Base-by-base conservation (phyloP, 495 filamentous ascomycete species). In the Neurospora tetraspora region DNA sequence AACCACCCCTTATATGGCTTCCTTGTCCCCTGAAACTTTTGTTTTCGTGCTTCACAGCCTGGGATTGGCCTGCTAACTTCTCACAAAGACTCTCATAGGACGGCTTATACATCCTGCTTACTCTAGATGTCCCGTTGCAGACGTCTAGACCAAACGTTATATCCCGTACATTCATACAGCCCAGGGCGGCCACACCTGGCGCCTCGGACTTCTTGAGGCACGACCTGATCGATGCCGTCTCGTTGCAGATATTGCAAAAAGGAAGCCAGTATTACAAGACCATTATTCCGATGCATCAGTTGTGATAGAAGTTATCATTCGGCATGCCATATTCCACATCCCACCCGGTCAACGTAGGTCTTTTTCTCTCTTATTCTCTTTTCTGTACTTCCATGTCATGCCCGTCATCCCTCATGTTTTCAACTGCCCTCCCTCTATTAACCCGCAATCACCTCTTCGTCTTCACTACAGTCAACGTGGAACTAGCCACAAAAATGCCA, bases 291-390 rank as follows among this genome's bases (percentile, higher is more conserved):
- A 72, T 76, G 74, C 42, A 59, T 40, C 31, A 31, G 11, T 11
- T 76, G 74, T 59, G 31, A 6, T 14, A 70, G 39, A 38, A 37
- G 27, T 40, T 76, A 74, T 69, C 74, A 76, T 69, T 36, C 73
- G 5, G 47, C 68, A 70, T 76, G 74, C 40, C 74, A 76, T 59
- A 70, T 16, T 70, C 74, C 74, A 20, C 53, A 70, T n/a, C 74
- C 74, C 39, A 69, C 34, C 68, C 36, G 47, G 23, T 39, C 43
- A 20, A 40, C 34, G 65, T 43, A 73, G 31, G 36, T 70, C 1
- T 23, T 23, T 45, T 53, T 39, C 36, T 43, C 18, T 69, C 61
- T 16, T 27, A 1, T 71, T 36, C 6, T 31, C 37, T 23, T n/a
- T 27, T 61, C 7, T 37, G 23, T 38, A n/a, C 53, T 42, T 20